Evolutionary conservation across 306 rosid genomes (phyloP), one percentile per base, ranked within the genome.

Genomic region (Vigna trinervia): DNA sequence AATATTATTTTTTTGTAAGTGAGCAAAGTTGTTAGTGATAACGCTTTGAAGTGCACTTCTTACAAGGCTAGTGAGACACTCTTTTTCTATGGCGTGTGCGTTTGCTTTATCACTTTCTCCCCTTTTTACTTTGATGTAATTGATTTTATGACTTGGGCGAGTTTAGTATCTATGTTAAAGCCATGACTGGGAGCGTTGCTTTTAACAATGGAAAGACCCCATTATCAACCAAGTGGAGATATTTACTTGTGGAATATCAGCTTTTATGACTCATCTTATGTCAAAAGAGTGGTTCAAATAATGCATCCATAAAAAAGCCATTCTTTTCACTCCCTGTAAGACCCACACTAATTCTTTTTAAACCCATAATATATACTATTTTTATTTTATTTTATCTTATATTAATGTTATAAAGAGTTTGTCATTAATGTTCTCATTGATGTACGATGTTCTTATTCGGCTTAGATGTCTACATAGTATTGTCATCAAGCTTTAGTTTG

Each of bases 121-220:
- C 8, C 2, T 26, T 46, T 77, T 78, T 75, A 69, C 23, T 62
- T 65, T 62, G 63, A 41, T 13, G 43, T 38, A 15, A 46, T 39
- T 54, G 57, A 63, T 65, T 78, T 56, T 69, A 63, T 80, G 87
- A 79, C 79, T 69, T 26, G 6, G 51, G 71, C 54, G 64, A 75
- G 75, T 46, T 70, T 61, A 54, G 43, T 17, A 43, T 26, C 13
- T 28, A 13, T 64, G 30, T n/a, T 12, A 80, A 84, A 76, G 82
- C 79, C 81, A 32, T 51, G 71, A 59, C 53, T 83, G 13, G 36
- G 43, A 83, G 59, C 53, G 41, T 70, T 76, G 45, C 76, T 80
- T 80, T 75, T 74, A 65, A 47, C 30, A 68, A 74, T 58, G 66
- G 52, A 73, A 83, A 74, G 48, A 28, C 20, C 43, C 70, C 60